Percentiles rank a stretch among this genome's conserved stretches.
These are phyloP conservation scores for Mucuna pruriens DNA, from an alignment of 306 rosid species.

Conservation along the genomic window DNA sequence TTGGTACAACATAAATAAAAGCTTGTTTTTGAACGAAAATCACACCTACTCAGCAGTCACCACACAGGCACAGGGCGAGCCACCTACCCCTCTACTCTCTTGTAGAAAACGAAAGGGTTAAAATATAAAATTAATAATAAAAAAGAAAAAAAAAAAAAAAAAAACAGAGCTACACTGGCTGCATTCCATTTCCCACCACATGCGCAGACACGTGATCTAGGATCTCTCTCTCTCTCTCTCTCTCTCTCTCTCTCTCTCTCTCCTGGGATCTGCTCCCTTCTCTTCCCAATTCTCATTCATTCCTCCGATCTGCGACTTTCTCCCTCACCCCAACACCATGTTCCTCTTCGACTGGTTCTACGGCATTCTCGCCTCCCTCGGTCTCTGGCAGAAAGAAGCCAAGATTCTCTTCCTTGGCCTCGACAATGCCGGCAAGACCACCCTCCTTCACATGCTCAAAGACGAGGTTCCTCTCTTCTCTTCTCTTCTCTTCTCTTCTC, in stretches of 20 bases:
- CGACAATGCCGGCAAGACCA: slow-evolving; percentile 89
- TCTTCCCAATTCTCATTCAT: neutral
- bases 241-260: no score
- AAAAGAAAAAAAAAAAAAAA: neutral
- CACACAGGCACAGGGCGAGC: neutral
- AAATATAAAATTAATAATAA: neutral
- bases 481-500: neutral
- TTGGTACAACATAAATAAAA: no score
- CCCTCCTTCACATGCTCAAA: slow-evolving; percentile 89
- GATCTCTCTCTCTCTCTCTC: slow-evolving; percentile 35
- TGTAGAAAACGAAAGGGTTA: neutral
- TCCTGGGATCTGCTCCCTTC: slow-evolving; percentile 34
- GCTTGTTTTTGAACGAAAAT: no score
- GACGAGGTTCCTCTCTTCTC: slow-evolving; percentile 58
- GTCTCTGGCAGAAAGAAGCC: slow-evolving; percentile 88
- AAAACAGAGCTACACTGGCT: neutral
- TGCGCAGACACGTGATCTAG: slow-evolving; percentile 35
- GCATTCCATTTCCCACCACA: slow-evolving; percentile 20
- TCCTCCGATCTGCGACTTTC: slow-evolving; percentile 37
- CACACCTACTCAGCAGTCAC: neutral
- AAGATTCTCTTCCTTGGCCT: slow-evolving; percentile 87
- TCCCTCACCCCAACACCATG: slow-evolving; percentile 41
- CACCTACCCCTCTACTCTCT: neutral
- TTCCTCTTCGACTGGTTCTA: slow-evolving; percentile 86
- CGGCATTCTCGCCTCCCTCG: slow-evolving; percentile 80